Conservation (phyloP, 2,329 filamentous ascomycete genomes). For the Aspergillus clavatus region DNA sequence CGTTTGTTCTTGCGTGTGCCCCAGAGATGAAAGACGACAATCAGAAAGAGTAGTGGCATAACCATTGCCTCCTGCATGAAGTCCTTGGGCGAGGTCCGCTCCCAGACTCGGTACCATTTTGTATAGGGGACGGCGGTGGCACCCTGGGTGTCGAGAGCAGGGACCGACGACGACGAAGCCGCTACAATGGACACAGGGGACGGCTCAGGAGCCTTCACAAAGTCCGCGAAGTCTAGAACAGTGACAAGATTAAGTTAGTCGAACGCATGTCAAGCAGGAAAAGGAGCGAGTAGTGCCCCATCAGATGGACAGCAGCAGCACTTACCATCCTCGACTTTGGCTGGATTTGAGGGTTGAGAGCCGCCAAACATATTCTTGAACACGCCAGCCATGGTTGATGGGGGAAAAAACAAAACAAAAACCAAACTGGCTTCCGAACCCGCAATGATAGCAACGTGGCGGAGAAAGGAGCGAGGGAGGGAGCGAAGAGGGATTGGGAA, state of each 20-base stretch:
- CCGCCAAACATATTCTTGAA: conserved; percentile 39
- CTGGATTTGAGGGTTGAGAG: conserved; percentile 26
- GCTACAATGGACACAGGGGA: conserved; percentile 46
- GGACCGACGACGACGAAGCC: conserved; percentile 32
- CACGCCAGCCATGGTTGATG: conserved; percentile 35
- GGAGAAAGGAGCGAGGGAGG: conserved; percentile 12
- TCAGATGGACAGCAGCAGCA: conserved; percentile 8
- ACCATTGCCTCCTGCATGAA: conserved; percentile 86
- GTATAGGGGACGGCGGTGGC: conserved; percentile 65
- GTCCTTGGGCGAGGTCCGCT: conserved; percentile 76
- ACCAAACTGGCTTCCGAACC: conserved; percentile 3
- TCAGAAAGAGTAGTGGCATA: conserved; percentile 65
- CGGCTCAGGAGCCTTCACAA: conserved; percentile 71
- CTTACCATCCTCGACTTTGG: conserved; percentile 36
- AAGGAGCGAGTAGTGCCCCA: conserved; percentile 5
- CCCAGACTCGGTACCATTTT: conserved; percentile 95
- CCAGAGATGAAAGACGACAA: conserved; percentile 74
- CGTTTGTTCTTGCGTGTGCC: conserved; percentile 74
- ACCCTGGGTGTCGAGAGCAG: conserved; percentile 45
- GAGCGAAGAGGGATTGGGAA: conserved; percentile 10
- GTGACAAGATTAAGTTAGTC: background rate
- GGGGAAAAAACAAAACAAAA: conserved; percentile 17
- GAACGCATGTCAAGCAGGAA: background rate
- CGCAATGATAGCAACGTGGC: conserved; percentile 17
- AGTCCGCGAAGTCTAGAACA: conserved; percentile 82